Conservation (phyloP, 2,329 filamentous ascomycete species). For the Lecanicillium sp. region DNA sequence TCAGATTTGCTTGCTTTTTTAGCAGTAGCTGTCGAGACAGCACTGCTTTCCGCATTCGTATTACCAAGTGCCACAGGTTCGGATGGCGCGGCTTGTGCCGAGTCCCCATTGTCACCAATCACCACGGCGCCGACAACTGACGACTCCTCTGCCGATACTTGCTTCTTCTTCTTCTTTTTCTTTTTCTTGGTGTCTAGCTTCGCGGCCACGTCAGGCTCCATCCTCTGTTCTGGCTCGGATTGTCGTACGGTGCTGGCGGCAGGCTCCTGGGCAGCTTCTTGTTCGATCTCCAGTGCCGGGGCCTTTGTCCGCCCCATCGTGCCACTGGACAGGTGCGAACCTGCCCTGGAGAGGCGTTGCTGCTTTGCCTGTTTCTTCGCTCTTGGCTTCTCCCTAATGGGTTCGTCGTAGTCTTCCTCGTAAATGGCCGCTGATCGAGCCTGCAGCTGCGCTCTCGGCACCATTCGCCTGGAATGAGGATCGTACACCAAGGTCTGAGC, state of each 20-base stretch:
- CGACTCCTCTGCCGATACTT: not conserved
- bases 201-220: conserved; percentile 6
- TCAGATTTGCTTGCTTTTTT: not conserved
- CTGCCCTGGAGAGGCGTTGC: conserved; percentile 31
- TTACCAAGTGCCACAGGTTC: too few species aligned
- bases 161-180: conserved; percentile 16
- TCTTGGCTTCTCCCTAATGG: not conserved
- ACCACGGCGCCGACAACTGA: not conserved
- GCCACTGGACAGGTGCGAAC: conserved; percentile 44
- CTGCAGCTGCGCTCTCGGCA: conserved; percentile 40
- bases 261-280: conserved; percentile 16
- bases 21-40: not conserved
- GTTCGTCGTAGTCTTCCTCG: conserved; percentile 19
- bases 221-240: not conserved
- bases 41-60: not conserved
- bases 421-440: conserved; percentile 37
- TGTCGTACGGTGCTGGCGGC: not conserved
- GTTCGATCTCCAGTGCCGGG: conserved; percentile 34
- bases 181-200: conserved; percentile 12
- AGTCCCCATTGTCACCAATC: not conserved
- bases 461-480: conserved; percentile 59
- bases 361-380: conserved; percentile 20
- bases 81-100: too few species aligned
- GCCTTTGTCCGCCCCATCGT: conserved; percentile 47
- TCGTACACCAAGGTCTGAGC: conserved; percentile 53